These are phyloP conservation scores for Ogataea wickerhamii DNA, from an alignment of 805 yeast species.

Conservation along the genomic window DNA sequence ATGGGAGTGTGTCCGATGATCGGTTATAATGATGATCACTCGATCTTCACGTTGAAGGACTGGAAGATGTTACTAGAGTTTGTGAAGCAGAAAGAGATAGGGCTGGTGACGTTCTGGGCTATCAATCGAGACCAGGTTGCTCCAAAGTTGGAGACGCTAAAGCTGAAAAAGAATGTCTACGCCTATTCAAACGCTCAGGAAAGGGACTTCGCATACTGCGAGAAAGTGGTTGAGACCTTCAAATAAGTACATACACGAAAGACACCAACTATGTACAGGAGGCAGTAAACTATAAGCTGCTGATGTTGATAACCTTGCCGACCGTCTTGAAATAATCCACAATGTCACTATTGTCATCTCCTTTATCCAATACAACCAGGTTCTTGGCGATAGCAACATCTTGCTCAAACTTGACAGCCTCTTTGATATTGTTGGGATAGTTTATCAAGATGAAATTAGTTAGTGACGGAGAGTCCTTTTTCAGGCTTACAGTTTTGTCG, in stretches of 20 bases:
- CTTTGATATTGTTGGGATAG: constrained; percentile 60
- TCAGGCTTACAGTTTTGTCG: constrained; percentile 29
- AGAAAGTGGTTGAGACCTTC: constrained; percentile 12
- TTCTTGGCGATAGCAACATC: constrained; percentile 52
- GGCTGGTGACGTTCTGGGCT: constrained; percentile 31
- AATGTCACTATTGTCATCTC: constrained; percentile 43
- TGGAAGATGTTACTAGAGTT: constrained; percentile 23
- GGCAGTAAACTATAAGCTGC: constrained; percentile 13
- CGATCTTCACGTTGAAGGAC: constrained; percentile 22
- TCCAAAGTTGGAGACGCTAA: constrained; percentile 8
- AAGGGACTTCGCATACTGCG: constrained; percentile 20
- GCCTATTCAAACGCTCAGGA: constrained; percentile 23
- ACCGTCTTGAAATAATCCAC: constrained; percentile 67
- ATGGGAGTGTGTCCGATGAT: constrained; percentile 35
- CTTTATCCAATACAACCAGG: constrained; percentile 32
- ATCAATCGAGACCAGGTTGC: constrained; percentile 30
- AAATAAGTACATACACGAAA: background rate
- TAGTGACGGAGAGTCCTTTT: constrained; percentile 30
- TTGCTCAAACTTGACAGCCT: constrained; percentile 70
- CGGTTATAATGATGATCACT: constrained; percentile 30
- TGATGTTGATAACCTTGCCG: constrained; percentile 39
- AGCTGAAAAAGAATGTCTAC: constrained; percentile 16
- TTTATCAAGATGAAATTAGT: constrained; percentile 50
- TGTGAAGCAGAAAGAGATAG: constrained; percentile 18
- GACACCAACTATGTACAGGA: constrained; percentile 3